These are phyloP conservation scores for Penicillium desertorum DNA, from an alignment of 495 filamentous ascomycete genomes.

Conservation along the genomic window DNA sequence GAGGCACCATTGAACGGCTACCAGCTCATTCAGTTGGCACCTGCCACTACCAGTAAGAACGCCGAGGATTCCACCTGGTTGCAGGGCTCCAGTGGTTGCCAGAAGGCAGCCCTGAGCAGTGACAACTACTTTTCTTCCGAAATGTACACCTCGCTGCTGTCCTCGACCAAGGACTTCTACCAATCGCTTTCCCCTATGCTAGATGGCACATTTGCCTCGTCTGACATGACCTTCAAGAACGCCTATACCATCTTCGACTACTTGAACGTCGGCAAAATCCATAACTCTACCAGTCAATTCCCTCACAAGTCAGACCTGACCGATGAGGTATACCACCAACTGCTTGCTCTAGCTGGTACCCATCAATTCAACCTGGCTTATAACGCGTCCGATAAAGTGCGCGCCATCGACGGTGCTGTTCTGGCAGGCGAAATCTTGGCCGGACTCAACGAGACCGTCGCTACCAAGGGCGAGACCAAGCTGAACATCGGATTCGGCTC, in stretches of 20 bases:
- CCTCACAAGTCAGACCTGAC: constrained; percentile 36
- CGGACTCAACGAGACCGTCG: constrained; percentile 43
- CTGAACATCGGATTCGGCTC: constrained; percentile 49
- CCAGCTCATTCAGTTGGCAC: constrained; percentile 57
- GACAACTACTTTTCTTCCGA: constrained; percentile 67
- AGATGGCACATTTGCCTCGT: constrained; percentile 54
- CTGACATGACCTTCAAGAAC: constrained; percentile 63
- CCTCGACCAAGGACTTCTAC: constrained; percentile 65
- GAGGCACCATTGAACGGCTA: constrained; percentile 59
- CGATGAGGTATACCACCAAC: constrained; percentile 33
- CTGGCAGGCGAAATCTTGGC: constrained; percentile 49
- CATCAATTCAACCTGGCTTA: constrained; percentile 56
- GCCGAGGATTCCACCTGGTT: constrained; percentile 60
- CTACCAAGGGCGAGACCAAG: constrained; percentile 34
- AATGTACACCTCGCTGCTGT: constrained; percentile 54
- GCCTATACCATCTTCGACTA: constrained; percentile 66
- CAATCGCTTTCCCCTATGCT: constrained; percentile 58
- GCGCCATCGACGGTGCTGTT: constrained; percentile 48
- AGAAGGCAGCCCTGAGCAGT: constrained; percentile 62
- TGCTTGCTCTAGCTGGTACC: constrained; percentile 47
- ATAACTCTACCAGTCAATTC: constrained; percentile 46
- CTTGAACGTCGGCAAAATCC: constrained; percentile 54
- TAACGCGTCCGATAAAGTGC: constrained; percentile 46
- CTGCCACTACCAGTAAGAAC: constrained; percentile 40
- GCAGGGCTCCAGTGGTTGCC: constrained; percentile 57